Base-by-base conservation (phyloP, 1,284 basidiomycete genomes). In the Trichosporon faecale region DNA sequence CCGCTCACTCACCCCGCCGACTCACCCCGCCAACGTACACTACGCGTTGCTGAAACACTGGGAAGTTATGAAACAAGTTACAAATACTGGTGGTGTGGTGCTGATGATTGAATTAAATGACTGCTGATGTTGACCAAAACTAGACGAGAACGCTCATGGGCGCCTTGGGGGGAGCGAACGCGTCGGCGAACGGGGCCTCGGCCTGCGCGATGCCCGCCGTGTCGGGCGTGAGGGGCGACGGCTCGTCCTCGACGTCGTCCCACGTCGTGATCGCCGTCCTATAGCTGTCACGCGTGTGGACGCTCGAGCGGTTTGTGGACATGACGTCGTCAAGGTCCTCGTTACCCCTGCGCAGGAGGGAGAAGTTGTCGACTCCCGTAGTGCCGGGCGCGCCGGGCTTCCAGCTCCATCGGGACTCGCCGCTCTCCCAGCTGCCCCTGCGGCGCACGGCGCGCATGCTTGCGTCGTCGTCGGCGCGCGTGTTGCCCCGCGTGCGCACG, bases 371-470 rank as follows among this genome's bases (percentile, higher is more conserved):
- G n/a, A 27, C 65, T 4, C 57, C 64, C 6, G 6, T 11, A 11
- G 35, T 37, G 6, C 35, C 35, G 35, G 35, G 35, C 9, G 35
- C 35, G 35, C 66, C 66, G 1, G 75, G 73, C 16, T 74, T 72
- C 78, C 79, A 78, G 37, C 71, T 74, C 76, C 78, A 82, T 12
- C 79, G 72, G 31, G 75, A 78, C 69, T 82, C 81, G 31, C 79
- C 77, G 64, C 78, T 79, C 70, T 78, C 78, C 75, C 78, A 78
- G 55, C 72, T 74, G 7, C 77, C 77, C 25, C 75, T 64, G 46
- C 78, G 71, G 27, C 78, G 70, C 40, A 79, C 52, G 0, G 77
- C 78, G n/a, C 76, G 72, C 64, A 76, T 75, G 16, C 64, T 67
- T 27, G 74, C 73, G 60, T 74, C 73, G 37, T 74, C 72, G 49